Base-by-base conservation (phyloP, 805 yeast genomes). In the Pichia sporocuriosa region DNA sequence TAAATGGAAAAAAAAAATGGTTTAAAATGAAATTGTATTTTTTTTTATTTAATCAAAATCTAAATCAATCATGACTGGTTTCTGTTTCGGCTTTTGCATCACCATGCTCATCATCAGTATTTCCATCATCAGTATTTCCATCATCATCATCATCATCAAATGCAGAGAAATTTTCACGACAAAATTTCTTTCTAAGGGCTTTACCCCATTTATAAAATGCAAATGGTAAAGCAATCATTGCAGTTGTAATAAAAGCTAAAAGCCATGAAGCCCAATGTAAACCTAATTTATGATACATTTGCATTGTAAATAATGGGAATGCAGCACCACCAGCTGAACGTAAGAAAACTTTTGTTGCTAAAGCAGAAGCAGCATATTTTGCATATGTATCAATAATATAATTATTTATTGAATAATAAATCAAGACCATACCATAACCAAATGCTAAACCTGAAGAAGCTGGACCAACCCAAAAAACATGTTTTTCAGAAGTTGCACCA, bases 341-440 rank as follows among this genome's bases (percentile, higher is more conserved):
- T 52, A 84, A 66, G 54, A 84, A 83, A 24, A 83, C 90, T 58
- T 84, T 84, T 4, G 90, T 82, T 13, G 90, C 90, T 51, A 84
- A 68, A 0, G 93, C 93, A 45, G 81, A 72, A 8, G 93, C 87
- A 5, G 90, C 89, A 56, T 72, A 81, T 55, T 81, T 77, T 40
- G 86, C 82, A 63, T 88, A 87, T 30, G 95, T 83, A 63, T 88
- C 96, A 58, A 88, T 85, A 62, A 88, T 89, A 57, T 89, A 86
- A 65, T 84, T 84, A 66, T 84, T 75, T 46, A 74, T 59, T 1
- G 79, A 72, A 55, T 75, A 74, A 59, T 75, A 75, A 47, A 75
- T 70, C 50, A 75, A 63, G 40, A 75, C 79, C 79, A 75, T 74
- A 38, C 81, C 81, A 53, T 69, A 75, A 27, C 81, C 81, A 53